phyloP scores from a whole-genome alignment of 257 asterid genomes.

The Plantago elongata region DNA sequence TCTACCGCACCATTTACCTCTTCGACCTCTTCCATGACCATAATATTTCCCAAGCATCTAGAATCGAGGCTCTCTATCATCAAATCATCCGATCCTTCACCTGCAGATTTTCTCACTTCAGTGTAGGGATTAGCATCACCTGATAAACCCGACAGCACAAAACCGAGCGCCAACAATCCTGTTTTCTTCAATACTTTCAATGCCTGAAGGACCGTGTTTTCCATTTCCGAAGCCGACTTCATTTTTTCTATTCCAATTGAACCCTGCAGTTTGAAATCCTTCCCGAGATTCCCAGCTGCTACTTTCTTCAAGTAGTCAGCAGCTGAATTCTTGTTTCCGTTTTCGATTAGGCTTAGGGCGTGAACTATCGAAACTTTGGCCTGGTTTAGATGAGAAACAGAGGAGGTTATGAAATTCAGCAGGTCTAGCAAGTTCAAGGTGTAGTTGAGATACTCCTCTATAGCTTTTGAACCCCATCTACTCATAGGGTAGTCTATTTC shows the following conservation, averaged over 20 bases:
- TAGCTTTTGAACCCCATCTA: conserved; percentile 37
- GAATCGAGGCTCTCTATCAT: conserved; percentile 33
- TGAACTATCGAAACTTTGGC: conserved; percentile 38
- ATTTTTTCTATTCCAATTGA: conserved; percentile 21
- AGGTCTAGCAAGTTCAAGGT: conserved; percentile 37
- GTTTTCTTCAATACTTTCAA: conserved; percentile 26
- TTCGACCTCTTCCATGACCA: conserved; percentile 36
- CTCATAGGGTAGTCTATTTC: conserved; percentile 50
- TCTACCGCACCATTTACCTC: conserved; percentile 39
- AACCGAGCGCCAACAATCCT: conserved; percentile 41
- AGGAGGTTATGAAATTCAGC: conserved; percentile 42
- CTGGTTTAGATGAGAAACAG: conserved; percentile 41
- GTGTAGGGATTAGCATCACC: conserved; percentile 31
- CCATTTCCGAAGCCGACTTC: conserved; percentile 29
- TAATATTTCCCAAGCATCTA: conserved; percentile 21
- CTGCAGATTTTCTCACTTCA: conserved; percentile 30
- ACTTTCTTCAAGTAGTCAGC: conserved; percentile 21
- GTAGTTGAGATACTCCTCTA: conserved; percentile 43
- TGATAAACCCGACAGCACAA: conserved; percentile 38
- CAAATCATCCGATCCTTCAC: conserved; percentile 28
- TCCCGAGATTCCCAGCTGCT: conserved; percentile 18
- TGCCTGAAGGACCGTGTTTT: conserved; percentile 33
- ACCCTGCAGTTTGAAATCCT: conserved; percentile 16
- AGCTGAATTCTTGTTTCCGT: conserved; percentile 20
- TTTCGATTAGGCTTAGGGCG: conserved; percentile 29